phyloP scores from a whole-genome alignment of 352 stramenopile genomes.

The Pythium scleroteichum region DNA sequence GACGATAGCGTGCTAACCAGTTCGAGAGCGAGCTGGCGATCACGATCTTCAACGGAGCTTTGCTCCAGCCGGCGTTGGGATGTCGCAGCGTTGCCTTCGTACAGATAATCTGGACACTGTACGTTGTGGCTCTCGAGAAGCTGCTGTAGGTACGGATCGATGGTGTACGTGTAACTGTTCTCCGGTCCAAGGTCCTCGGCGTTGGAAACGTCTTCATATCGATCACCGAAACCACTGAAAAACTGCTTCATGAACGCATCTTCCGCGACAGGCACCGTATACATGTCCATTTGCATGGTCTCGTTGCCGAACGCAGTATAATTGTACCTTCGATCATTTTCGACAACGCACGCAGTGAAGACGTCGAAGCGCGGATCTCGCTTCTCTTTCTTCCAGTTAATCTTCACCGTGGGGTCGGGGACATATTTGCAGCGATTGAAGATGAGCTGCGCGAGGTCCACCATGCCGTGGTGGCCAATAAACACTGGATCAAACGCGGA shows the following conservation, averaged over 20 bases:
- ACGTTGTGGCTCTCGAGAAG: conserved; percentile 21
- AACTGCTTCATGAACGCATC: conserved; percentile 25
- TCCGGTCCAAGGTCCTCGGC: conserved; percentile 14
- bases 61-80: background rate
- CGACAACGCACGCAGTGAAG: conserved; percentile 14
- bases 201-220: conserved; percentile 25
- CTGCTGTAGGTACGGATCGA: conserved; percentile 21
- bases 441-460: conserved; percentile 27
- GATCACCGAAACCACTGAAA: conserved; percentile 23
- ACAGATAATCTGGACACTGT: conserved; percentile 22
- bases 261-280: conserved; percentile 4
- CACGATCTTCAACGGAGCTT: background rate
- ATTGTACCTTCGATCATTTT: conserved; percentile 9
- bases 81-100: background rate
- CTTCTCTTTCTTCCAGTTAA: conserved; percentile 6
- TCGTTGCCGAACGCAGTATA: conserved; percentile 17
- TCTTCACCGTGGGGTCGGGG: conserved; percentile 2
- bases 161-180: conserved; percentile 32
- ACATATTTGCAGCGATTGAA: conserved; percentile 28
- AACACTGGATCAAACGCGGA: conserved; percentile 31
- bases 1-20: conserved; percentile 5
- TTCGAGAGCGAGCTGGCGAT: background rate
- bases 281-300: conserved; percentile 17
- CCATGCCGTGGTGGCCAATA: conserved; percentile 26
- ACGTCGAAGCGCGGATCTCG: conserved; percentile 16